These are phyloP conservation scores for Eudorina sp. DNA, from an alignment of 139 green algal species.

Conservation along the genomic window DNA sequence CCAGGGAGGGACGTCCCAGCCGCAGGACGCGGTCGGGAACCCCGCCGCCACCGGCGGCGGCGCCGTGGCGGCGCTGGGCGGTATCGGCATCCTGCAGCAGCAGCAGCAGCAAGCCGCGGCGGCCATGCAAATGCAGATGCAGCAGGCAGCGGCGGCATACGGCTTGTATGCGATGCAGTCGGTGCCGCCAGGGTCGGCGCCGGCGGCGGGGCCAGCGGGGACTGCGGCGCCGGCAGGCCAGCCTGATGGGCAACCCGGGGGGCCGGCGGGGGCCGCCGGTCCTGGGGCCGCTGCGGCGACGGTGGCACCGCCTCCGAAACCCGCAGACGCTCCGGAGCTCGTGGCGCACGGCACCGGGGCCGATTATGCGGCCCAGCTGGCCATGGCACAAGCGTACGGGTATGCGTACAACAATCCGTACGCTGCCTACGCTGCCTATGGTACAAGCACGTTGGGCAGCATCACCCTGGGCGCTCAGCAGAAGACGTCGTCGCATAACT, in stretches of 20 bases:
- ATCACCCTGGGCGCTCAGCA: not conserved
- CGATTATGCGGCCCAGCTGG: constrained; percentile 27
- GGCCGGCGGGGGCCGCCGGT: not conserved
- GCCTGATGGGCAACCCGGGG: not conserved
- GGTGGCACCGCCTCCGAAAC: not conserved
- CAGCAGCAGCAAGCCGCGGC: constrained; percentile 26
- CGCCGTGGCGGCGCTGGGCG: constrained; percentile 1
- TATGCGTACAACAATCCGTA: constrained; percentile 31
- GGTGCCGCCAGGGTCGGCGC: not conserved
- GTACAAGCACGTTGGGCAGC: constrained; percentile 17
- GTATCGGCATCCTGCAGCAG: not conserved
- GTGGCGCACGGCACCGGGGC: constrained; percentile 13
- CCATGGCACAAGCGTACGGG: constrained; percentile 37
- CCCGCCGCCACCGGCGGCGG: not conserved
- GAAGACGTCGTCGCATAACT: not conserved
- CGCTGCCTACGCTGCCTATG: constrained; percentile 17
- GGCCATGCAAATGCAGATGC: not conserved
- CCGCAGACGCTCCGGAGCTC: not conserved
- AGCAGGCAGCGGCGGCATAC: constrained; percentile 24
- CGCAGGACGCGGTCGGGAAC: not conserved
- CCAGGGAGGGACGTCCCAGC: not conserved
- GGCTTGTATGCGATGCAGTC: constrained; percentile 1
- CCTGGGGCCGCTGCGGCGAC: not conserved
- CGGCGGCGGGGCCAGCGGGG: not conserved
- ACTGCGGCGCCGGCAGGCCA: not conserved